phyloP scores from a whole-genome alignment of 1,284 basidiomycete genomes.

The Tylopilus sp. region DNA sequence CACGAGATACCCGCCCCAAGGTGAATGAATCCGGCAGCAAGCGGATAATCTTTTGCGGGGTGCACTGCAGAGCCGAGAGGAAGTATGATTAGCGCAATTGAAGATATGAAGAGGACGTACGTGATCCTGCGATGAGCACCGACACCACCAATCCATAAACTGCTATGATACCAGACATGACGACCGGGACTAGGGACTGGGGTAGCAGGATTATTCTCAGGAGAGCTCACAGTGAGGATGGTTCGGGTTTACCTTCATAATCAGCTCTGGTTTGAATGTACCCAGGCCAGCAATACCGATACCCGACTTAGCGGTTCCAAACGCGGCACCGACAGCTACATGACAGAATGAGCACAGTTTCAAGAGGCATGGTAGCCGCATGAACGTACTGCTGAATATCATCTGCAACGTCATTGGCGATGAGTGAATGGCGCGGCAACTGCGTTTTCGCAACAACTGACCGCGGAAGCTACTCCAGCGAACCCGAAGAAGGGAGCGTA shows the following conservation, averaged over 20 bases:
- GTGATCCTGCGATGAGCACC: constrained; percentile 62
- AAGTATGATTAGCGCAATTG: not conserved
- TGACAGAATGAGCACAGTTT: constrained; percentile 14
- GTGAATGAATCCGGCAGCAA: constrained; percentile 90
- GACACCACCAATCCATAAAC: constrained; percentile 70
- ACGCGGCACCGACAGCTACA: constrained; percentile 88
- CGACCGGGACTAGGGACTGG: constrained; percentile 39
- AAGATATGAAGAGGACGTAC: constrained; percentile 40
- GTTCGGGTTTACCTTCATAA: constrained; percentile 82
- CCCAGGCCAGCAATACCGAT: constrained; percentile 98
- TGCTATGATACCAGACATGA: constrained; percentile 80
- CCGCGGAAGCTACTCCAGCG: constrained; percentile 78
- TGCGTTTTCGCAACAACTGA: constrained; percentile 41
- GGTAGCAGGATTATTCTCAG: constrained; percentile 2
- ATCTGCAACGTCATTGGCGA: constrained; percentile 50
- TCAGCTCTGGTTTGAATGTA: constrained; percentile 91
- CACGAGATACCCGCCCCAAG: constrained; percentile 92
- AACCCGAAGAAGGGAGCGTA: constrained; percentile 87
- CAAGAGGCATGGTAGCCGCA: not conserved
- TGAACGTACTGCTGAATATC: constrained; percentile 78
- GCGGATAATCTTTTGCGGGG: constrained; percentile 59
- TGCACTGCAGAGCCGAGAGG: constrained; percentile 51
- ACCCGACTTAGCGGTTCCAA: constrained; percentile 95
- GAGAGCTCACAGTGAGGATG: not conserved
- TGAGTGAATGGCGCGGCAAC: constrained; percentile 16